Evolutionary conservation across 2,329 filamentous ascomycete species (phyloP).

Genomic region (Claviceps spartinae): DNA sequence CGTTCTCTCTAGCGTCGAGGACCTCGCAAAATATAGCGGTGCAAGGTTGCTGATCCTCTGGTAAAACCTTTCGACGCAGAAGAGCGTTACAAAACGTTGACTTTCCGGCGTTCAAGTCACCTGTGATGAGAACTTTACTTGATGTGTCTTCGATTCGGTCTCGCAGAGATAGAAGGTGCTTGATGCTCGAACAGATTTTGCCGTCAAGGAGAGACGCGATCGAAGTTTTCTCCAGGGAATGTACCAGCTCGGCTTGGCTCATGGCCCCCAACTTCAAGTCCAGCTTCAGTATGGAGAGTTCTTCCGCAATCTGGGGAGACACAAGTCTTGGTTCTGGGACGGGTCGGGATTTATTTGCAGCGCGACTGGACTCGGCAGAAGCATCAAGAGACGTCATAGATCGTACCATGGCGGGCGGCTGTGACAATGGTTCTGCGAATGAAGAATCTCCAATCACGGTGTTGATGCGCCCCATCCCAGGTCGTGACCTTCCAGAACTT

Average conservation of each 20-base stretch:
- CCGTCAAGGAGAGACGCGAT: constrained; percentile 84
- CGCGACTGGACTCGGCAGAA: constrained; percentile 58
- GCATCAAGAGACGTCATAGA: constrained; percentile 56
- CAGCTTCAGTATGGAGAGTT: constrained; percentile 90
- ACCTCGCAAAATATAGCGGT: constrained; percentile 98
- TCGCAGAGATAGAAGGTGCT: constrained; percentile 72
- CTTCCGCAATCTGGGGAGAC: constrained; percentile 82
- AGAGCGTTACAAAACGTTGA: constrained; percentile 99
- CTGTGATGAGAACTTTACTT: constrained; percentile 91
- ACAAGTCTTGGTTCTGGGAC: constrained; percentile 67
- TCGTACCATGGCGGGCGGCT: constrained; percentile 45
- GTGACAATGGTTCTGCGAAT: constrained; percentile 19
- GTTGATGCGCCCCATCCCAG: constrained; percentile 49
- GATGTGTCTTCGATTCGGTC: constrained; percentile 95
- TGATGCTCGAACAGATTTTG: constrained; percentile 87
- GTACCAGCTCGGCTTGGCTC: constrained; percentile 80
- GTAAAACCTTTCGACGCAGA: constrained; percentile 77
- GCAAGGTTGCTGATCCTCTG: constrained; percentile 95
- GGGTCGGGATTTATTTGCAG: constrained; percentile 44
- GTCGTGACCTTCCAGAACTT: constrained; percentile 36
- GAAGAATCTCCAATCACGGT: constrained; percentile 40
- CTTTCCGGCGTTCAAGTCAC: constrained; percentile 93
- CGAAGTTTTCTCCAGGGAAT: constrained; percentile 84
- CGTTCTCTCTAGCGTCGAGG: constrained; percentile 80
- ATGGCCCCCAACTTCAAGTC: constrained; percentile 82